Conservation (phyloP, 2,329 filamentous ascomycete genomes). For the Myriosclerotinia duriaeana region DNA sequence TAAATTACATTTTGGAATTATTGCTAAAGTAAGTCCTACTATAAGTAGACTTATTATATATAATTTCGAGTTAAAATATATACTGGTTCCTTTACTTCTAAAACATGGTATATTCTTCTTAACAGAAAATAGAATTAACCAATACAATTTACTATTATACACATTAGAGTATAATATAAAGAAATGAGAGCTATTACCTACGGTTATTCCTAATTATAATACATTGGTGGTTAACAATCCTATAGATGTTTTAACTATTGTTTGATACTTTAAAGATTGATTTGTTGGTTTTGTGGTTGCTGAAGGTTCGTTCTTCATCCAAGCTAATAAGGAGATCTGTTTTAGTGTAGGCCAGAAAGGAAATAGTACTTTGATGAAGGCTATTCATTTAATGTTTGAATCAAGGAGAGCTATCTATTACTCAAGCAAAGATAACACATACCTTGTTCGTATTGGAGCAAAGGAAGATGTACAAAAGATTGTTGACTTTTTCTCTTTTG, state of each 20-base stretch:
- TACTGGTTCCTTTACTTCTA: background rate
- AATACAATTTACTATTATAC: conserved; percentile 11
- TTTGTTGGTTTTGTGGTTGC: conserved; percentile 15
- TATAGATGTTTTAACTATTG: conserved; percentile 2
- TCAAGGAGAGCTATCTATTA: conserved; percentile 1
- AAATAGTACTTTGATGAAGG: conserved; percentile 1
- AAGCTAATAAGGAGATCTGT: conserved; percentile 10
- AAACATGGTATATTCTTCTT: conserved; percentile 5
- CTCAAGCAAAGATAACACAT: conserved; percentile 5
- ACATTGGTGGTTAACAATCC: background rate
- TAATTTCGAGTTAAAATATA: background rate
- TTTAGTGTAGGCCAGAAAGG: conserved; percentile 14
- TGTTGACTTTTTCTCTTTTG: conserved; percentile 5
- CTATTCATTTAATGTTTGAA: conserved; percentile 4
- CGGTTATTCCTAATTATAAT: conserved; percentile 1
- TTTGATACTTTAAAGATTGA: conserved; percentile 11
- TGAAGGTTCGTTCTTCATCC: conserved; percentile 6
- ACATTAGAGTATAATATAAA: conserved; percentile 13
- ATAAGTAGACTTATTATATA: conserved; percentile 1
- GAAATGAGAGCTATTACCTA: background rate
- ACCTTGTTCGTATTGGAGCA: conserved; percentile 3
- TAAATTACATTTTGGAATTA: background rate
- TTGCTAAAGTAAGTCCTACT: background rate
- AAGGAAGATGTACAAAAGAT: conserved; percentile 8
- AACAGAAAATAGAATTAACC: conserved; percentile 5